Base-by-base conservation (phyloP, 352 stramenopile species). In the Pythium sp. region DNA sequence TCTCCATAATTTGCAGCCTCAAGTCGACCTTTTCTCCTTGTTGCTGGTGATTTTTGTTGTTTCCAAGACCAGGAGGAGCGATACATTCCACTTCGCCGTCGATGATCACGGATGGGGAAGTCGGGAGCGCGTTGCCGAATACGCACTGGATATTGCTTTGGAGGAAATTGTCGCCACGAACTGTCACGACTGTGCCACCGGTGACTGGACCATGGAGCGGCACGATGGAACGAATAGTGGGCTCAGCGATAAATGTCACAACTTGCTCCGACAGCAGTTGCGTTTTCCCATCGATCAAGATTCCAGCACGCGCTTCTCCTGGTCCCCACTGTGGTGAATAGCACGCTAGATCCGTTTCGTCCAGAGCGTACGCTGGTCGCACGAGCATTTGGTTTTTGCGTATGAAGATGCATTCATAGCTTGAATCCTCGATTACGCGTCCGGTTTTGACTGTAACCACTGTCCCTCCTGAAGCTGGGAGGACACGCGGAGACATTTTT, bases 371-470 rank as follows among this genome's bases (percentile, higher is more conserved):
- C 9, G 74, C 76, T 63, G 71, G 69, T 30, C 65, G 62, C 24
- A 41, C 68, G 11, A 78, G 3, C 20, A 20, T 71, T 28, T 65
- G 32, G 2, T 15, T 64, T 4, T 47, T 7, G 11, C 69, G 63
- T 14, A 73, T 41, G 70, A 86, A 88, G 1, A 82, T 14, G 20
- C 80, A 88, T 24, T 83, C 69, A n/a, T 80, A 60, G 0, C 61
- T 64, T 0, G 53, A 22, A 32, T 75, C 61, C 0, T 24, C 15
- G 7, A 38, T 38, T 0, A 74, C 51, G 62, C 47, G 64, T 32
- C 61, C 68, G 22, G 80, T 41, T 5, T 58, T 62, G 2, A 89
- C 38, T 6, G 51, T 20, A 18, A 89, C 15, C 36, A 72, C 47
- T 8, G 69, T 53, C 1, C 80, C 78, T 41, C 76, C 80, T 30